Percentiles rank a stretch among this genome's conserved stretches.
These are phyloP conservation scores for Phytophthora megakarya DNA, from an alignment of 352 stramenopile genomes.

Conservation along the genomic window DNA sequence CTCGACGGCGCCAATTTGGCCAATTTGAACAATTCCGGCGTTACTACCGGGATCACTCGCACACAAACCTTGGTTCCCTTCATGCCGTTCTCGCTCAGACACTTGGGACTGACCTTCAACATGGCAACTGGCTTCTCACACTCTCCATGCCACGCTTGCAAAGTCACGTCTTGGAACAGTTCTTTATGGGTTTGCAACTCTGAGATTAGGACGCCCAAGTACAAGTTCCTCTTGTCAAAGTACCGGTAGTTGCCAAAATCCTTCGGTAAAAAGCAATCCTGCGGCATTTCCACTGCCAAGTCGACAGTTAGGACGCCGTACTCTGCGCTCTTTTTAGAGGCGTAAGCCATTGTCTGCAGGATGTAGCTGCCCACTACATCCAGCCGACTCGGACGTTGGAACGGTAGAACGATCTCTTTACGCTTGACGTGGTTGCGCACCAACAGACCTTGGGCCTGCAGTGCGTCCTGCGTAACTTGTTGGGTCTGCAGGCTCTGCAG, in stretches of 20 bases:
- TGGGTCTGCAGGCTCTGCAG: conserved; percentile 65
- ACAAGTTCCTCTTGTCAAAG: conserved; percentile 89
- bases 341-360: conserved; percentile 79
- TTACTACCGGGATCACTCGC: conserved; percentile 74
- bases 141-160: conserved; percentile 80
- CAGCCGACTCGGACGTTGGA: conserved; percentile 70
- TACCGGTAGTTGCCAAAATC: conserved; percentile 92
- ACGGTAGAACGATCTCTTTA: conserved; percentile 88
- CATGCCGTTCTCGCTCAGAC: conserved; percentile 48
- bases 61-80: conserved; percentile 65
- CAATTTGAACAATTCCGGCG: conserved; percentile 76
- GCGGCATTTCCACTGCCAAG: conserved; percentile 83
- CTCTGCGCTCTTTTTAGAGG: conserved; percentile 49
- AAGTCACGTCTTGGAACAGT: conserved; percentile 56
- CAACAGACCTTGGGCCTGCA: conserved; percentile 58
- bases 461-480: conserved; percentile 75
- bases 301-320: conserved; percentile 78
- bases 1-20: conserved; percentile 76
- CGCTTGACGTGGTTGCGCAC: conserved; percentile 79
- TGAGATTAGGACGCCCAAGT: conserved; percentile 73
- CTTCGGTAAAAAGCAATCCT: conserved; percentile 83
- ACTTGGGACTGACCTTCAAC: conserved; percentile 49
- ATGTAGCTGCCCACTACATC: conserved; percentile 91
- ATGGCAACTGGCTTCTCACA: conserved; percentile 77
- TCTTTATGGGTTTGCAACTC: conserved; percentile 52